Evolutionary conservation across 1,139 yeast species (phyloP).

Genomic region (Kluyveromyces sp.): DNA sequence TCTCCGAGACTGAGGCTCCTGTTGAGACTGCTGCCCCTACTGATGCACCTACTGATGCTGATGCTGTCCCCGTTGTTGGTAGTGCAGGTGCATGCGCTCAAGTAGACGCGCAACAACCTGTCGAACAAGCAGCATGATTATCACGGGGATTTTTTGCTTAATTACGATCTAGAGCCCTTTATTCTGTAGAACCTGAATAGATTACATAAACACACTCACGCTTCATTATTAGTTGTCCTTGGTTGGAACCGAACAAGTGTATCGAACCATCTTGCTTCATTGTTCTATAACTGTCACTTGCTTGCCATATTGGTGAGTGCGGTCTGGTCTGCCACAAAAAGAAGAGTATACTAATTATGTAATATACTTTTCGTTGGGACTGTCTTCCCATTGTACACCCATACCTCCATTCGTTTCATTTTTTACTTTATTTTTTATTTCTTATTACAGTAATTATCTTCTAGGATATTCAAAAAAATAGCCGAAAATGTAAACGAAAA

Average conservation of each 20-base stretch:
- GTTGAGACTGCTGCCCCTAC: background rate
- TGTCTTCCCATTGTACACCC: background rate
- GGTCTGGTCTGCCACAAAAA: too few relatives aligned
- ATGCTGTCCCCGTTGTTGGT: background rate
- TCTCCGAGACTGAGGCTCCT: too few relatives aligned
- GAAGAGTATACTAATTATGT: too few relatives aligned
- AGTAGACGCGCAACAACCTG: background rate
- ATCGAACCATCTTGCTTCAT: too few relatives aligned
- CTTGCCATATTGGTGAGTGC: too few relatives aligned
- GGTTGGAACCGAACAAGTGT: too few relatives aligned
- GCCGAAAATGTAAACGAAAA: too few relatives aligned
- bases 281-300: too few relatives aligned
- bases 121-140: constrained; percentile 1
- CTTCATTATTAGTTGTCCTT: too few relatives aligned
- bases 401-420: background rate
- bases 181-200: background rate
- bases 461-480: background rate
- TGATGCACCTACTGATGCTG: background rate
- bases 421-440: too few relatives aligned
- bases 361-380: background rate
- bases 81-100: background rate
- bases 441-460: background rate
- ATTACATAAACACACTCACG: too few relatives aligned
- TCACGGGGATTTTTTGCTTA: background rate
- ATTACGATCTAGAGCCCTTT: background rate